A percentile compares a stretch with the other conserved stretches of the same genome.
These are phyloP conservation scores for Nicotiana benthamiana DNA, from an alignment of 257 asterid species.

Conservation along the genomic window DNA sequence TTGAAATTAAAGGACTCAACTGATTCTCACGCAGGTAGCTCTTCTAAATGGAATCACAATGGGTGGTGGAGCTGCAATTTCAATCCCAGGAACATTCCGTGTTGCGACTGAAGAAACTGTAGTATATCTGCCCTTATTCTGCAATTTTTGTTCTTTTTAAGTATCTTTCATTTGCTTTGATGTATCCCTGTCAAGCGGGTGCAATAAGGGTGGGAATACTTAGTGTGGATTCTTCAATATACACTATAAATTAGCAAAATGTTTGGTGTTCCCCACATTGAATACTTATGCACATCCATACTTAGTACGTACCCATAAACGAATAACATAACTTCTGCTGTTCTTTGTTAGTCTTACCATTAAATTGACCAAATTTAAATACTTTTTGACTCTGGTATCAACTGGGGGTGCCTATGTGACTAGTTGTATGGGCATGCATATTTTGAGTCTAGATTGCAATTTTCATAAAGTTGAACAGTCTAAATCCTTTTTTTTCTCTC, in stretches of 20 bases:
- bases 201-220: background rate
- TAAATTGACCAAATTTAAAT: background rate
- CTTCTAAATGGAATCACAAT: conserved; percentile 80
- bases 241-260: background rate
- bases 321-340: background rate
- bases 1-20: background rate
- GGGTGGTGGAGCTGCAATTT: conserved; percentile 98
- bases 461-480: background rate
- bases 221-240: background rate
- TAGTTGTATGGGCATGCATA: background rate
- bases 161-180: background rate
- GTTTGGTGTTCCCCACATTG: background rate
- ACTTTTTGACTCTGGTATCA: background rate
- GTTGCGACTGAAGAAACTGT: conserved; percentile 92
- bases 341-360: background rate
- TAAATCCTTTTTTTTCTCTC: background rate
- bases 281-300: too few relatives aligned
- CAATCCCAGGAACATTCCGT: conserved; percentile 84
- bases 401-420: background rate
- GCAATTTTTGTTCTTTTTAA: background rate
- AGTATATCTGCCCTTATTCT: background rate
- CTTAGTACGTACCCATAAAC: background rate
- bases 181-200: background rate
- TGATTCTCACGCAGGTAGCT: conserved; percentile 58
- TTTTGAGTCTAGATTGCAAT: background rate